Evolutionary conservation across 495 filamentous ascomycete genomes (phyloP), one percentile per base, ranked within the genome.

Genomic region (Aspergillus bridgeri): DNA sequence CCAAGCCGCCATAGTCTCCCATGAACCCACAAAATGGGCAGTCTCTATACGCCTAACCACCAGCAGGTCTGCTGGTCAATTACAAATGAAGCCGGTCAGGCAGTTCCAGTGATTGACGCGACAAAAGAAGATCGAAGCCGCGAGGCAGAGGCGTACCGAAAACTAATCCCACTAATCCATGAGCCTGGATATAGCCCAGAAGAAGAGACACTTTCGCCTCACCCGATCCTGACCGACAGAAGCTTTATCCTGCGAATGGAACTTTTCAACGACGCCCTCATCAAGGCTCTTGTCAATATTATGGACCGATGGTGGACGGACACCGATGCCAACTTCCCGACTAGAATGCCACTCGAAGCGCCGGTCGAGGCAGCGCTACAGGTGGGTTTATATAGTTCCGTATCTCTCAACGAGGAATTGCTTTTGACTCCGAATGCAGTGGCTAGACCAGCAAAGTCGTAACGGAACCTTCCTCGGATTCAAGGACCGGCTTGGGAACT

Each of bases 261-360:
- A 27, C 6, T 20, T 15, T 18, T 69, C 7, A 63, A 70, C 23
- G 58, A 57, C 7, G 60, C 69, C 2, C 57, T 76, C 6, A 67
- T 64, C 8, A 48, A 49, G 2, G 74, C 70, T 2, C n/a, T 74
- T 24, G 55, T 54, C 7, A 52, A 70, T n/a, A 74, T 77, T 42
- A 64, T 77, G 11, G 57, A 66, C 19, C 60, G 71, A 54, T 77
- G 75, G 75, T 76, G 71, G 69, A 67, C 56, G 5, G 69, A 71
- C 9, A 60, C 51, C 4, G 54, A 69, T 17, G 68, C 70, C 3
- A 42, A 58, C n/a, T 67, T 76, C 42, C 66, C 64, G 19, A 38
- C 48, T 24, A 50, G 68, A 11, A 75, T 77, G 63, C 74, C 75
- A 5, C 46, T 74, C 29, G 65, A 70, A 43, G 29, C 55, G 4